Evolutionary conservation across 768 basidiomycete genomes (phyloP), one percentile per base, ranked within the genome.

Genomic region (Xerocomellus amylosporus): DNA sequence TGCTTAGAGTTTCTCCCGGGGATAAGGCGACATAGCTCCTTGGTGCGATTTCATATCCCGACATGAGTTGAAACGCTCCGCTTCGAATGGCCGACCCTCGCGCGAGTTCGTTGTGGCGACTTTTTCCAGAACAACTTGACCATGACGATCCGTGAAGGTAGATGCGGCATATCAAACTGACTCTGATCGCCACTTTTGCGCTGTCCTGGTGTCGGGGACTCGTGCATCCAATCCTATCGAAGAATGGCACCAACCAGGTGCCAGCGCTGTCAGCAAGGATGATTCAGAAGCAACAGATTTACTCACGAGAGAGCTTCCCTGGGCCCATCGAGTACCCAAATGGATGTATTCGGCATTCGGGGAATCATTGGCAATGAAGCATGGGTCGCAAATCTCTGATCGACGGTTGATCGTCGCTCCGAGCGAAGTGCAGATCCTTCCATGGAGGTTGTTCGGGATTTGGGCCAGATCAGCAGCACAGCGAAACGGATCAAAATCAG

Each of bases 31-130:
- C 13, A 24, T 42, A 7, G 14, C 15, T 13, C 10, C 8, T 30
- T 10, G 40, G 34, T 36, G 14, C 15, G 12, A 34, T 64, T 63
- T 63, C 62, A 58, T 51, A 19, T 61, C 31, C 54, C 55, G 63
- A 60, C 47, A 38, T 0, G n/a, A 15, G 24, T 24, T 49, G 50
- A 56, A 48, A 60, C 40, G 47, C 53, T 50, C 49, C 50, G 55
- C 46, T 50, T 46, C 14, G 54, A 60, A 56, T 15, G 31, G 54
- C 46, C 45, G 53, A 38, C 40, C 54, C 22, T 34, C 22, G 39
- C 6, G 13, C 37, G 15, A 12, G 3, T n/a, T 14, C 9, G 19
- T 36, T 33, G 42, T 13, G 22, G 28, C 30, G 7, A 9, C 19
- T 20, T 28, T 28, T 45, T 34, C 22, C 20, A 36, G 30, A 36